These are phyloP conservation scores for Fusarium denticulatum DNA, from an alignment of 2,329 filamentous ascomycete genomes.

Conservation along the genomic window DNA sequence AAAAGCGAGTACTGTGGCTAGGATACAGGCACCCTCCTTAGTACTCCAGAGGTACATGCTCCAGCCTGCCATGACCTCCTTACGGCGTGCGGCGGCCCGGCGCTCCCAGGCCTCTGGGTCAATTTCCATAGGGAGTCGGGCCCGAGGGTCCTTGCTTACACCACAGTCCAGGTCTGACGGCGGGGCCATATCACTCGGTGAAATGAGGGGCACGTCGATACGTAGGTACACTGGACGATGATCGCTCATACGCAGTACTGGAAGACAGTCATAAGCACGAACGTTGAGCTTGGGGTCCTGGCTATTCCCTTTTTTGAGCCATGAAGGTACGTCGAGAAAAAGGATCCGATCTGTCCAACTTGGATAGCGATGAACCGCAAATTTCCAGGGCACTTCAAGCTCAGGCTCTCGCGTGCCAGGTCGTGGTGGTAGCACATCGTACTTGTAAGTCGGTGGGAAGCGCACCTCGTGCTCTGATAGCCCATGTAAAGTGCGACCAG, in stretches of 20 bases:
- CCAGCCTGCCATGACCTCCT: constrained; percentile 62
- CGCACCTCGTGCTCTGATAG: constrained; percentile 76
- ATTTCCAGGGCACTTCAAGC: constrained; percentile 42
- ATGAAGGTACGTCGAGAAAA: constrained; percentile 72
- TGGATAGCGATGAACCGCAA: constrained; percentile 85
- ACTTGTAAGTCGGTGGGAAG: constrained; percentile 97
- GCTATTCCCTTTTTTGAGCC: constrained; percentile 51
- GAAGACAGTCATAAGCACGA: constrained; percentile 78
- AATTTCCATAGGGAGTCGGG: constrained; percentile 60
- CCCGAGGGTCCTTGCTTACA: constrained; percentile 53
- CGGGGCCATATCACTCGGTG: constrained; percentile 52
- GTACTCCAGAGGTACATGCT: constrained; percentile 66
- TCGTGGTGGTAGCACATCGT: constrained; percentile 58
- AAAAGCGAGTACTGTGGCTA: constrained; percentile 55
- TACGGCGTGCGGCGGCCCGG: constrained; percentile 56
- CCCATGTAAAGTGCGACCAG: constrained; percentile 79
- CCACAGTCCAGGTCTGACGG: constrained; percentile 36
- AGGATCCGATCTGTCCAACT: constrained; percentile 94
- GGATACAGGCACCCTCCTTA: constrained; percentile 57
- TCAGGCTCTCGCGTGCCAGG: constrained; percentile 45
- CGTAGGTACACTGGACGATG: constrained; percentile 85
- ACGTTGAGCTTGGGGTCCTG: constrained; percentile 56
- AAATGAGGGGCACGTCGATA: constrained; percentile 70
- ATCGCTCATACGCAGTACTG: constrained; percentile 84
- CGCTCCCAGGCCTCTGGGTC: constrained; percentile 66